Evolutionary conservation across 1,284 basidiomycete species (phyloP), one percentile per base, ranked within the genome.

Genomic region (Peniophora sp.): DNA sequence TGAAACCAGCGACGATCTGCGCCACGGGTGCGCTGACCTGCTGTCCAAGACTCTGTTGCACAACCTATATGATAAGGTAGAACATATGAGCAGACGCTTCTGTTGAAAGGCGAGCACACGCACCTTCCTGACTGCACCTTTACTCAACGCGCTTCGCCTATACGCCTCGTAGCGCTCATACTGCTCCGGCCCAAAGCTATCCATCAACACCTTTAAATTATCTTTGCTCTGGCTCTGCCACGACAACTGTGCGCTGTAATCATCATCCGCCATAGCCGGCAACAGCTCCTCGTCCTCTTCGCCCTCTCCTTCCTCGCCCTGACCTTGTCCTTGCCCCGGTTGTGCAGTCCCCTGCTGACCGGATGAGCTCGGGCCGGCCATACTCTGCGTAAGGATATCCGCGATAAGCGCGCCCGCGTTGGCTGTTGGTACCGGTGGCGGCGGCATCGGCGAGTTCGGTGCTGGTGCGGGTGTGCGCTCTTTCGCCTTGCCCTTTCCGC

Each of bases 161-260:
- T 92, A 95, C 0, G 89, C 88, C 61, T 93, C 90, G 60, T 93
- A 94, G 0, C 92, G 78, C 50, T 93, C 90, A 60, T 92, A 89
- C 63, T 96, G 92, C 14, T 78, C 83, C 2, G 83, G 76, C 54
- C 83, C 85, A 61, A 95, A 89, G 58, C 90, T 89, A 64, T 92
- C 87, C 78, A 94, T 89, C 51, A 94, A 71, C 43, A 93, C 83
- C 61, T 89, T 90, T 27, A 90, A 67, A 61, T 91, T 89, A 60
- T 88, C 86, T 58, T 90, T 90, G 38, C 85, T 86, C 68, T 89
- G 85, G 55, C 83, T 89, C 66, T 89, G 83, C 78, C 81, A 89
- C 3, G 79, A 82, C 50, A 83, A 60, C 59, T 89, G 87, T 1
- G 86, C 84, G 12, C 86, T 87, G 63, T 89, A 90, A 57, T 90